These are phyloP conservation scores for Poa annua DNA, from an alignment of 176 grass and related monocot species.

Conservation along the genomic window DNA sequence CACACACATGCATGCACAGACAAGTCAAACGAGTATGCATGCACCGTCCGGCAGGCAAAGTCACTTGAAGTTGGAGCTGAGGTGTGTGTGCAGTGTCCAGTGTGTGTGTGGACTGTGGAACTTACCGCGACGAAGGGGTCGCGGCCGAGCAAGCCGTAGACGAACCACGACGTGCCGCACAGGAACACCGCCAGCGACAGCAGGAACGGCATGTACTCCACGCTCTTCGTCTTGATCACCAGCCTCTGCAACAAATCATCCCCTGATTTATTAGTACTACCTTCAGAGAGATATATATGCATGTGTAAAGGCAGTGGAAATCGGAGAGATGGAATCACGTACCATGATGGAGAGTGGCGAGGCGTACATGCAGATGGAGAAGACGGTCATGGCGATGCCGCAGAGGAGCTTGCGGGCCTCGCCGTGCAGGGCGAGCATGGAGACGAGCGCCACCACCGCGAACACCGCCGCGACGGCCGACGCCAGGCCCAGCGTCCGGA, in stretches of 20 bases:
- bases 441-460: conserved; percentile 59
- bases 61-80: background rate
- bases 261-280: no score
- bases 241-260: conserved; percentile 53
- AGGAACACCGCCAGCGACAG: conserved; percentile 91
- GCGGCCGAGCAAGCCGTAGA: conserved; percentile 81
- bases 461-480: conserved; percentile 57
- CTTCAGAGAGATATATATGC: no score
- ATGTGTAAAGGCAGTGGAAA: background rate
- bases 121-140: conserved; percentile 85
- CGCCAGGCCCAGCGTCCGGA: conserved; percentile 58
- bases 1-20: background rate
- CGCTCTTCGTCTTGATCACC: conserved; percentile 97
- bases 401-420: conserved; percentile 68
- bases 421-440: conserved; percentile 62
- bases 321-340: background rate
- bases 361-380: conserved; percentile 99
- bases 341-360: conserved; percentile 98
- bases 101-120: background rate
- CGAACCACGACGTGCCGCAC: conserved; percentile 95
- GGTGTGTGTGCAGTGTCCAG: background rate
- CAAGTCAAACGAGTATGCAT: background rate
- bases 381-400: conserved; percentile 70
- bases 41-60: no score
- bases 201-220: conserved; percentile 97